Evolutionary conservation across 2,329 filamentous ascomycete species (phyloP).

Genomic region (Penicillium sp.): DNA sequence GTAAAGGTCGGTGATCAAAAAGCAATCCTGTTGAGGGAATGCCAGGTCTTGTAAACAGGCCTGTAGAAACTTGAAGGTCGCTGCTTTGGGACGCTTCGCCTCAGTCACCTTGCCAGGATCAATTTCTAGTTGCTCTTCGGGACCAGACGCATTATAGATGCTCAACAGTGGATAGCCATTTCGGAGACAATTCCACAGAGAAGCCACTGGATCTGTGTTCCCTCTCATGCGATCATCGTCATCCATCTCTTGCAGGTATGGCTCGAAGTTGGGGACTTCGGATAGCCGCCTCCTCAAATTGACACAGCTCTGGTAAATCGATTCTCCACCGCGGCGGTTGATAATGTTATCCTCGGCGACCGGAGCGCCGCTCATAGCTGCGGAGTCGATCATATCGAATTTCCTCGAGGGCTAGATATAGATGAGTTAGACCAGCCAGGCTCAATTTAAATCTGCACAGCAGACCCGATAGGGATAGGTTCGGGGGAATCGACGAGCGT

Average conservation of each 20-base stretch:
- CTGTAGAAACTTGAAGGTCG: constrained; percentile 88
- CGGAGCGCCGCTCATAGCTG: constrained; percentile 35
- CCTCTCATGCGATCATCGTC: constrained; percentile 63
- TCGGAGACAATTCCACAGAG: constrained; percentile 83
- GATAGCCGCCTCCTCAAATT: constrained; percentile 76
- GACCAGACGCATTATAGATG: constrained; percentile 83
- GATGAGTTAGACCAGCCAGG: constrained; percentile 24
- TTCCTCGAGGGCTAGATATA: constrained; percentile 16
- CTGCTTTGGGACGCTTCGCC: constrained; percentile 77
- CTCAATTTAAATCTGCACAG: constrained; percentile 34
- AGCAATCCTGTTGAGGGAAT: constrained; percentile 77
- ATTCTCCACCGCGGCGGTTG: constrained; percentile 93
- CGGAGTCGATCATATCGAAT: constrained; percentile 37
- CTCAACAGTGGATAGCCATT: constrained; percentile 79
- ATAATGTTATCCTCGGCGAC: constrained; percentile 89
- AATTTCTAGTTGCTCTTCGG: constrained; percentile 64
- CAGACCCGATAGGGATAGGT: constrained; percentile 24
- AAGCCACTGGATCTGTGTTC: constrained; percentile 76
- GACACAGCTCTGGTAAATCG: constrained; percentile 93
- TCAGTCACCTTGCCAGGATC: constrained; percentile 64
- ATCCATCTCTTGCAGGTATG: constrained; percentile 69
- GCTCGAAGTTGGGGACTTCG: constrained; percentile 79
- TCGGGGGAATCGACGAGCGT: constrained; percentile 25
- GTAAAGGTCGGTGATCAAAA: constrained; percentile 87
- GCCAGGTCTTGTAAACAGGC: constrained; percentile 80